Percentiles rank a stretch among this genome's conserved stretches.
These are phyloP conservation scores for Rhynchosporium agropyri DNA, from an alignment of 2,329 filamentous ascomycete genomes.

Conservation along the genomic window DNA sequence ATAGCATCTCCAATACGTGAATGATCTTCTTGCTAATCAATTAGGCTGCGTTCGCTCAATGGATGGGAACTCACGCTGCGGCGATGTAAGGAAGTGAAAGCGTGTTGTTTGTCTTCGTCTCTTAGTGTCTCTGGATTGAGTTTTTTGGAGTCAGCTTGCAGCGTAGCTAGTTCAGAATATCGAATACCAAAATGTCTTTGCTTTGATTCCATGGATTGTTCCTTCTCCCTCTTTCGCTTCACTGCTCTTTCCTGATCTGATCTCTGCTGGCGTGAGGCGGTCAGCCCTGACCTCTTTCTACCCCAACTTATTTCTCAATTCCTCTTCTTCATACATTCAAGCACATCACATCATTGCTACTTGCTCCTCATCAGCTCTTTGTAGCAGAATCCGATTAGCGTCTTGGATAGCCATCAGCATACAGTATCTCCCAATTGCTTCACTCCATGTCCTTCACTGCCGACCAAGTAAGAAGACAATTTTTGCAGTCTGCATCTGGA, in stretches of 20 bases:
- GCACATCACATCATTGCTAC: conserved; percentile 26
- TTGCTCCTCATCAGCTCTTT: conserved; percentile 21
- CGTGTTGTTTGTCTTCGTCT: background rate
- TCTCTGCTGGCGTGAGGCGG: background rate
- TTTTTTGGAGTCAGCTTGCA: conserved; percentile 17
- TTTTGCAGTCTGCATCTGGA: background rate
- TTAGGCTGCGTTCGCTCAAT: conserved; percentile 39
- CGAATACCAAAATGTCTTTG: conserved; percentile 6
- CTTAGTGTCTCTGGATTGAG: conserved; percentile 7
- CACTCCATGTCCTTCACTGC: background rate
- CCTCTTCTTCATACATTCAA: conserved; percentile 15
- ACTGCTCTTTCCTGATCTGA: conserved; percentile 2
- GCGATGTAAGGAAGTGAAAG: conserved; percentile 22
- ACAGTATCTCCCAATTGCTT: conserved; percentile 14
- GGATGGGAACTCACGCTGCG: conserved; percentile 38
- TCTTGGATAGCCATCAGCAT: conserved; percentile 24
- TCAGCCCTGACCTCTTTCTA: conserved; percentile 6
- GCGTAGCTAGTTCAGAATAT: conserved; percentile 14
- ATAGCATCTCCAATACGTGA: background rate
- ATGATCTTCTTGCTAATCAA: background rate
- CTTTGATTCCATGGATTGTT: background rate
- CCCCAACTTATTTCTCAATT: background rate
- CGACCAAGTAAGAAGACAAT: background rate
- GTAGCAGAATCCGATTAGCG: conserved; percentile 19
- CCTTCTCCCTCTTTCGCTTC: background rate